A percentile compares a stretch with the other conserved stretches of the same genome.
Conservation (phyloP, 2,329 filamentous ascomycete species). For the Microdochium paspali region DNA sequence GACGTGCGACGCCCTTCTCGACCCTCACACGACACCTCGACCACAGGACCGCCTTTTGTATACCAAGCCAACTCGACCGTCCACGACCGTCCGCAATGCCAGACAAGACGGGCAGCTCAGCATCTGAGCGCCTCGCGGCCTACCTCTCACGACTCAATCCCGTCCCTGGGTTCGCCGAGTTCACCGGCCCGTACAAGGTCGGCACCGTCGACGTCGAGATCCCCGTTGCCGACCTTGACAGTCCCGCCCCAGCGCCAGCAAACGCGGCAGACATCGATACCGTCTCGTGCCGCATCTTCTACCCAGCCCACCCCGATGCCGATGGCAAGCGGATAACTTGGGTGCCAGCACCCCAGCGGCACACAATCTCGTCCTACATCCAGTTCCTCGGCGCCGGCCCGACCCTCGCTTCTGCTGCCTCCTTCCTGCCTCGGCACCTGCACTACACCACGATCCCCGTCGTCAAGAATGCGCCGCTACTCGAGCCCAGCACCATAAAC, state of each 20-base stretch:
- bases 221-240: constrained; percentile 49
- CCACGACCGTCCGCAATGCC: not conserved
- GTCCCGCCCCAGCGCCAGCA: constrained; percentile 42
- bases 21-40: too few species aligned
- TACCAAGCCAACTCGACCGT: not conserved
- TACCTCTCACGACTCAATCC: constrained; percentile 53
- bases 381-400: constrained; percentile 62
- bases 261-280: constrained; percentile 55
- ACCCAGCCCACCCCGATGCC: constrained; percentile 52
- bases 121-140: constrained; percentile 29
- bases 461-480: constrained; percentile 59
- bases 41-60: too few species aligned
- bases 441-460: constrained; percentile 67
- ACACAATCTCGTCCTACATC: constrained; percentile 66
- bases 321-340: constrained; percentile 57
- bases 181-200: constrained; percentile 69
- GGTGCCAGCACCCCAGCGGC: constrained; percentile 68
- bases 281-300: constrained; percentile 74
- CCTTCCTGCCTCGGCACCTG: constrained; percentile 61
- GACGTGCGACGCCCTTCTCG: too few species aligned
- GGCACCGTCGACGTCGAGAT: constrained; percentile 77
- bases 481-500: constrained; percentile 34
- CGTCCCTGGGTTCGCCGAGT: constrained; percentile 63
- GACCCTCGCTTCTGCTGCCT: constrained; percentile 47
- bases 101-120: constrained; percentile 4